These are phyloP conservation scores for Kokia cookei DNA, from an alignment of 441 rosid genomes.

Conservation along the genomic window DNA sequence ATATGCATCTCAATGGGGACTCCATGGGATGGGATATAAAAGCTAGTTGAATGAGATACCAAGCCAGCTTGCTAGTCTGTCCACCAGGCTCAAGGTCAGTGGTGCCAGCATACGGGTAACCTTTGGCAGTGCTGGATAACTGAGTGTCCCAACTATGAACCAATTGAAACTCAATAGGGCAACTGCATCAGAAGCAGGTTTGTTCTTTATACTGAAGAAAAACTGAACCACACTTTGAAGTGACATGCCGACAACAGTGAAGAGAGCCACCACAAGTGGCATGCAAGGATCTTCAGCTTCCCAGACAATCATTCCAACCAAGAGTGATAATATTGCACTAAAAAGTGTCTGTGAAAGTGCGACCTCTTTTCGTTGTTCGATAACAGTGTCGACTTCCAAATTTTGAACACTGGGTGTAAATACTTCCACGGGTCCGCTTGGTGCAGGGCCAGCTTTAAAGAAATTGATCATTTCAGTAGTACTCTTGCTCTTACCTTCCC, in stretches of 20 bases:
- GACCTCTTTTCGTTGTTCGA: slow-evolving; percentile 30
- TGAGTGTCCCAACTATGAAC: slow-evolving; percentile 72
- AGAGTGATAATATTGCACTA: slow-evolving; percentile 50
- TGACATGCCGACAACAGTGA: slow-evolving; percentile 69
- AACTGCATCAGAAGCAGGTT: slow-evolving; percentile 69
- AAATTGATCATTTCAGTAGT: slow-evolving; percentile 12
- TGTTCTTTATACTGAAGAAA: slow-evolving; percentile 56
- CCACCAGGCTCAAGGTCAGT: slow-evolving; percentile 5
- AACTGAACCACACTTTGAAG: slow-evolving; percentile 59
- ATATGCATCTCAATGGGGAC: background rate
- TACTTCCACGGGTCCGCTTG: slow-evolving; percentile 15
- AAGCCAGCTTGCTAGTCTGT: slow-evolving; percentile 23
- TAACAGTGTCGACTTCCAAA: slow-evolving; percentile 14
- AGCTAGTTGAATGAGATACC: slow-evolving; percentile 23
- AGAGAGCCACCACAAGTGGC: slow-evolving; percentile 75
- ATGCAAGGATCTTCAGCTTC: slow-evolving; percentile 61
- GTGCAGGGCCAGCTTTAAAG: slow-evolving; percentile 1
- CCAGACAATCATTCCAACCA: slow-evolving; percentile 63
- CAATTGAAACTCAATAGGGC: slow-evolving; percentile 79
- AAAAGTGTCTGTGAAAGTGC: slow-evolving; percentile 58
- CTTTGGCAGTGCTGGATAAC: slow-evolving; percentile 60
- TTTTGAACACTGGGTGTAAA: slow-evolving; percentile 18
- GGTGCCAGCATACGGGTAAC: slow-evolving; percentile 32
- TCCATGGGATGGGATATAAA: background rate
- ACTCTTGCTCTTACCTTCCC: slow-evolving; percentile 16